Conservation (phyloP, 2,329 filamentous ascomycete species). For the Cytospora schulzeri region DNA sequence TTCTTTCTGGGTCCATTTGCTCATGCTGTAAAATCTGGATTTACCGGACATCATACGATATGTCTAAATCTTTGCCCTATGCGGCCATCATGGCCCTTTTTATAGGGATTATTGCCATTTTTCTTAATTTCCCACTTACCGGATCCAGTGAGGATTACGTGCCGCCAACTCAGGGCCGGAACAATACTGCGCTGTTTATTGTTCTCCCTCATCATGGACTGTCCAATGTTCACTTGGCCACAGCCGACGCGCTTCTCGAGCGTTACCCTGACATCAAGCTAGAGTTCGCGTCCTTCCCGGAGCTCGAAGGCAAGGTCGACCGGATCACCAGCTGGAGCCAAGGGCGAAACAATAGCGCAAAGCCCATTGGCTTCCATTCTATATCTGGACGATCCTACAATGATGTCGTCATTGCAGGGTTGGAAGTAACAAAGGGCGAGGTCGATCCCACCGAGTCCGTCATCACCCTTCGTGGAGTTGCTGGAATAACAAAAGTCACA, state of each 20-base stretch:
- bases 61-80: too few relatives aligned
- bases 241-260: conserved; percentile 36
- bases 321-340: background rate
- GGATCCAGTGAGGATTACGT: too few relatives aligned
- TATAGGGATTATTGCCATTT: too few relatives aligned
- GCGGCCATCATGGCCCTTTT: too few relatives aligned
- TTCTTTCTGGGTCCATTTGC: too few relatives aligned
- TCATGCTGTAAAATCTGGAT: too few relatives aligned
- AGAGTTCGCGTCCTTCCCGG: conserved; percentile 31
- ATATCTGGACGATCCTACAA: background rate
- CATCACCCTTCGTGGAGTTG: conserved; percentile 34
- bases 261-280: conserved; percentile 35
- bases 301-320: conserved; percentile 4
- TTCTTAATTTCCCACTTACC: too few relatives aligned
- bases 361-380: conserved; percentile 8
- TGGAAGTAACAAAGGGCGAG: conserved; percentile 30
- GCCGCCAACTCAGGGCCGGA: conserved; percentile 25
- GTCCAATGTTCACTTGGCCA: conserved; percentile 40
- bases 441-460: conserved; percentile 31
- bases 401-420: background rate
- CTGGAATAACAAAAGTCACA: conserved; percentile 37
- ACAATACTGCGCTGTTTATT: conserved; percentile 38
- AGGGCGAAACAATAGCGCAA: background rate
- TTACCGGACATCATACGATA: too few relatives aligned
- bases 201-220: conserved; percentile 34